A percentile compares a stretch with the other conserved stretches of the same genome.
Conservation (phyloP, 1,284 basidiomycete genomes). For the Fomitopsis pinicola region DNA sequence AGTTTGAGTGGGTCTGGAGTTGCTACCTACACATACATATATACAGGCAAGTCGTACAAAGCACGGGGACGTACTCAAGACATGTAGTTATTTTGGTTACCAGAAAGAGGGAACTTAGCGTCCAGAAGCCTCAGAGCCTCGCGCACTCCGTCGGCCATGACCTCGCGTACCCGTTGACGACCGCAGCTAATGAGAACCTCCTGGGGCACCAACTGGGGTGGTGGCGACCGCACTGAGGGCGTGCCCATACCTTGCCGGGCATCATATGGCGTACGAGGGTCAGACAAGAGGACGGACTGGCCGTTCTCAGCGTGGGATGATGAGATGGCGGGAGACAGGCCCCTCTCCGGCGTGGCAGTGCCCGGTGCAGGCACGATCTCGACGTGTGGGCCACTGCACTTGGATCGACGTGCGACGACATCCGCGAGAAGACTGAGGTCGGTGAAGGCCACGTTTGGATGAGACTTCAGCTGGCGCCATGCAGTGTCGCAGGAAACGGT, state of each 20-base stretch:
- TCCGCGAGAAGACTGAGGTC: conserved; percentile 81
- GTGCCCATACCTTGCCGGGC: conserved; percentile 38
- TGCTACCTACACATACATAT: not conserved
- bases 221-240: conserved; percentile 38
- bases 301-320: conserved; percentile 11
- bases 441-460: conserved; percentile 82
- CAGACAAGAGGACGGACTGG: conserved; percentile 38
- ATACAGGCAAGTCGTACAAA: not conserved
- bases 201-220: conserved; percentile 51
- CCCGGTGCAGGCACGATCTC: conserved; percentile 59
- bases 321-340: conserved; percentile 28
- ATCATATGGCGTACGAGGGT: conserved; percentile 50
- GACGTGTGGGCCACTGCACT: conserved; percentile 71
- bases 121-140: conserved; percentile 80
- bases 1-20: not conserved
- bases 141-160: conserved; percentile 72
- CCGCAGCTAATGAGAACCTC: conserved; percentile 59
- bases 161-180: conserved; percentile 57
- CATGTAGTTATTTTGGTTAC: not conserved
- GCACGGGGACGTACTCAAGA: not conserved
- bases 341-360: conserved; percentile 41
- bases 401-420: conserved; percentile 80
- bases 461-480: conserved; percentile 83
- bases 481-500: conserved; percentile 81
- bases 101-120: conserved; percentile 46